Evolutionary conservation across 768 basidiomycete genomes (phyloP).

Genomic region (Mycena amicta): DNA sequence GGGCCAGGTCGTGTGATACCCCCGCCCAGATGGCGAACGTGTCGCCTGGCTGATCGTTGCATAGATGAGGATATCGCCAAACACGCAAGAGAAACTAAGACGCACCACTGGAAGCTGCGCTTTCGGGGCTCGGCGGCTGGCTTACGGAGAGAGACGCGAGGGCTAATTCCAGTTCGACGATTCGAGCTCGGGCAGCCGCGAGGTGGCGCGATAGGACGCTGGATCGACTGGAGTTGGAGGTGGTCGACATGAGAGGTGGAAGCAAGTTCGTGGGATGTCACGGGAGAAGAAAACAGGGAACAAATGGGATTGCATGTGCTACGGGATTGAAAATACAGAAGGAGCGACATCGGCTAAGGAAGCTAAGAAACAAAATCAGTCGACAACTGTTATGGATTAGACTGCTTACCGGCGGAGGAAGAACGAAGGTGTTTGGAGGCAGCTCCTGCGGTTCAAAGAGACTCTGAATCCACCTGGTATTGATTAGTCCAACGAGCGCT

Average conservation of each 20-base stretch:
- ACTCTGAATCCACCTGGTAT: no score
- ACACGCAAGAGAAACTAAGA: neutral
- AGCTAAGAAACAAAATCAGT: neutral
- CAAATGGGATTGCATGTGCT: neutral
- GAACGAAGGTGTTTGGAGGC: neutral
- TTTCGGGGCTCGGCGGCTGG: no score
- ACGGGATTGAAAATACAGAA: neutral
- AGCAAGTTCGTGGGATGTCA: neutral
- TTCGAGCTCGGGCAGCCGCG: neutral
- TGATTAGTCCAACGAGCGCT: no score
- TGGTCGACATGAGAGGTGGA: neutral
- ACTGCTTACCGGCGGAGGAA: neutral
- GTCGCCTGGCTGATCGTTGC: no score
- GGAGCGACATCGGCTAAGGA: neutral
- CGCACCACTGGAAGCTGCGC: no score
- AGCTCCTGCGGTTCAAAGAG: no score
- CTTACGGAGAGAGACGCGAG: neutral
- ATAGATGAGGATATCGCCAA: neutral
- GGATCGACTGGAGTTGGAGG: neutral
- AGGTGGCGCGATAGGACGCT: neutral
- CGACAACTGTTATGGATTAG: neutral
- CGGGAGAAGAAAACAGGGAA: neutral
- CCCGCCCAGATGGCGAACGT: neutral
- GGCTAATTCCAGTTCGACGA: neutral
- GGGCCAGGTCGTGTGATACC: neutral